phyloP scores from a whole-genome alignment of 2,329 filamentous ascomycete species.

The Ophiostoma triangulosporum region DNA sequence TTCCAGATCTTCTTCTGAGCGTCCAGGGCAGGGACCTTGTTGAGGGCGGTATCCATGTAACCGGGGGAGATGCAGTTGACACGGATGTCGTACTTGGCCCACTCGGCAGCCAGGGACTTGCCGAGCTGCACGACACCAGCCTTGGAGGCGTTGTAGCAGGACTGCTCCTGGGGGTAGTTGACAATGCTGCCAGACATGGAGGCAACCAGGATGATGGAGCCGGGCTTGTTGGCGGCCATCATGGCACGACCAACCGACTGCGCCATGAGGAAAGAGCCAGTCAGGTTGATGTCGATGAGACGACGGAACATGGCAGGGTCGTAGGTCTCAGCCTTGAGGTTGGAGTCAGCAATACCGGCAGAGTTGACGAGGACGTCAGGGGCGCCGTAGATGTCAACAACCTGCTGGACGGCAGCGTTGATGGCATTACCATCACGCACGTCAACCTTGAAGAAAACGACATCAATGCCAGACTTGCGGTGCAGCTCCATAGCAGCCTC shows the following conservation, averaged over 20 bases:
- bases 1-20: slow-evolving; percentile 76
- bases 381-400: slow-evolving; percentile 51
- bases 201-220: slow-evolving; percentile 62
- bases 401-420: slow-evolving; percentile 52
- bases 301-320: slow-evolving; percentile 63
- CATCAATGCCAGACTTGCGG: slow-evolving; percentile 57
- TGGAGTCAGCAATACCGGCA: slow-evolving; percentile 70
- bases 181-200: slow-evolving; percentile 75
- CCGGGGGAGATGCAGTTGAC: slow-evolving; percentile 77
- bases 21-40: slow-evolving; percentile 63
- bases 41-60: slow-evolving; percentile 76
- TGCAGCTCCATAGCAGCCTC: slow-evolving; percentile 55
- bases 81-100: slow-evolving; percentile 67
- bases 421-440: slow-evolving; percentile 60
- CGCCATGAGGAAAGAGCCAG: slow-evolving; percentile 63
- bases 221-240: slow-evolving; percentile 58
- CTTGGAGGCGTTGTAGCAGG: slow-evolving; percentile 75
- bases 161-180: slow-evolving; percentile 77
- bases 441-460: slow-evolving; percentile 67
- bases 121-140: slow-evolving; percentile 65
- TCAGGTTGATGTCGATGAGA: slow-evolving; percentile 72
- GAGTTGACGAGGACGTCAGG: slow-evolving; percentile 69
- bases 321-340: slow-evolving; percentile 71
- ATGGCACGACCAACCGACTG: slow-evolving; percentile 59
- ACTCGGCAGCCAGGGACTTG: slow-evolving; percentile 72